These are phyloP conservation scores for Acanthamoeba triangularis DNA, from an alignment of 208 protist species.

Conservation along the genomic window DNA sequence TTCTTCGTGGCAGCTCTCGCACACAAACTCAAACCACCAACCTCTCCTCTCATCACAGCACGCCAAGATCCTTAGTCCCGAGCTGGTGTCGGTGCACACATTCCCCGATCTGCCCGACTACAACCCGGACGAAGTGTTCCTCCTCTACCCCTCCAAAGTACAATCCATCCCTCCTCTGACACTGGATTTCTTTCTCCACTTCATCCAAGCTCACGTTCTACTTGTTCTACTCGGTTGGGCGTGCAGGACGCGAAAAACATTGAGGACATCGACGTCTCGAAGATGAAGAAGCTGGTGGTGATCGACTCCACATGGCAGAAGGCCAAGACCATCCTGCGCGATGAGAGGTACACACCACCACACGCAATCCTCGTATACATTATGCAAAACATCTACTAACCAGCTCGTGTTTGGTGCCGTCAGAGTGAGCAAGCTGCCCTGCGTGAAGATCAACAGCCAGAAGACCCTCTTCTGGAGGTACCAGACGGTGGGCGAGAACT, in stretches of 20 bases:
- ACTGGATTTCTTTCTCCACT: not conserved
- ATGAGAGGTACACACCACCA: not conserved
- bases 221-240: not conserved
- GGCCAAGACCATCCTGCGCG: slow-evolving; percentile 24
- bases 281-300: slow-evolving; percentile 44
- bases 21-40: too few relatives aligned
- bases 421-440: slow-evolving; percentile 4
- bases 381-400: too few relatives aligned
- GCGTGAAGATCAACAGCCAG: slow-evolving; percentile 10
- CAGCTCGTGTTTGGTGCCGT: not conserved
- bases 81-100: not conserved
- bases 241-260: slow-evolving; percentile 13
- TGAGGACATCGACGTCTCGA: not conserved
- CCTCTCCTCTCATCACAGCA: not conserved
- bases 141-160: slow-evolving; percentile 29
- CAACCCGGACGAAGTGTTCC: slow-evolving; percentile 2
- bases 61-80: not conserved
- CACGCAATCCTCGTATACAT: not conserved
- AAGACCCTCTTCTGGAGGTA: slow-evolving; percentile 41
- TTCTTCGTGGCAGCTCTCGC: not conserved
- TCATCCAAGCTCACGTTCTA: not conserved
- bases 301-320: slow-evolving; percentile 62
- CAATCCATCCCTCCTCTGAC: not conserved
- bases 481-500: slow-evolving; percentile 27
- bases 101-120: slow-evolving; percentile 26